Base-by-base conservation (phyloP, 2,329 filamentous ascomycete genomes). In the Harringtonia lauricola region DNA sequence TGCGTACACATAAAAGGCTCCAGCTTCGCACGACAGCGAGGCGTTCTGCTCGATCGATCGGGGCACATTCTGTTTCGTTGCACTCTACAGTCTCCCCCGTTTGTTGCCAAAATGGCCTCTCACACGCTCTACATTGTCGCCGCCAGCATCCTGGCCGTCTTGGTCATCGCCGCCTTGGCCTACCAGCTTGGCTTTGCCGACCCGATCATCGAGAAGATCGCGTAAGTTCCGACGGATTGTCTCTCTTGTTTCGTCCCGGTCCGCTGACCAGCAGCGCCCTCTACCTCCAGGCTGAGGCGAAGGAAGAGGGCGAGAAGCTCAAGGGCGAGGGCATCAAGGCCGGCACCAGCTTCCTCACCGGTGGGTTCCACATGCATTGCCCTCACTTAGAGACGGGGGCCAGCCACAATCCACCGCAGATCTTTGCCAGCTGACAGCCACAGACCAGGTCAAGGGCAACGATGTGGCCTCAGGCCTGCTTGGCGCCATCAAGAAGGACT, bases 261-360 rank as follows among this genome's bases (percentile, higher is more conserved):
- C n/a, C n/a, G n/a, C n/a, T n/a, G 24, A 26, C 24, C 24, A 26
- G 24, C 24, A 26, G 24, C 24, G 6, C 10, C 7, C 24, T 10
- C 24, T 26, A 7, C 24, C 24, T 26, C 53, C 64, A 66, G 52
- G 60, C 61, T 28, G 60, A 66, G 52, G 64, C 60, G 0, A 57
- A 62, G 50, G 62, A 62, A 8, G 63, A 66, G 50, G 55, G 58
- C 34, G 63, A 65, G 51, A 60, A 61, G 43, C 50, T 64, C 49
- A 52, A 64, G 48, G 59, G 60, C 9, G 49, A 64, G 49, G 64
- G 64, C 1, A 36, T 62, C 50, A 59, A 62, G 47, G 60, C 62
- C 39, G 63, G 63, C 17, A 48, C 64, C 45, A 63, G 64, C 49
- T 65, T 64, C 46, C 38, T 60, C 4, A 57, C 56, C 43, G 55